A percentile compares a stretch with the other conserved stretches of the same genome.
These are phyloP conservation scores for Tritrichomonas foetus DNA, from an alignment of 208 protist genomes.

Conservation along the genomic window DNA sequence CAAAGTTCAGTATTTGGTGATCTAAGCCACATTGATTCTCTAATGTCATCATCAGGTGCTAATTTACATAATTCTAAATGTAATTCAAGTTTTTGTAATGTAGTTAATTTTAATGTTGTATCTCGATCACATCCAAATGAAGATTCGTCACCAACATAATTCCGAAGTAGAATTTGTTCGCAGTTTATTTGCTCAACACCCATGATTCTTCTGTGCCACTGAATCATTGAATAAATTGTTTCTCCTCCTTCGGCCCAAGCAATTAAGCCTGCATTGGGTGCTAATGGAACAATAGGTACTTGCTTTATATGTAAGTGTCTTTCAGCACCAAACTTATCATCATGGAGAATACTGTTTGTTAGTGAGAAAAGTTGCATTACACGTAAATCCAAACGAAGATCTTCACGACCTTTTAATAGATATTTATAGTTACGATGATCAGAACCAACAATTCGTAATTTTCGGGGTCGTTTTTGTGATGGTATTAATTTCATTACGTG, in stretches of 20 bases:
- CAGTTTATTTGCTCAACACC: neutral
- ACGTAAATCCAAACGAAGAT: neutral
- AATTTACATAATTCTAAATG: neutral
- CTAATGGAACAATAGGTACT: neutral
- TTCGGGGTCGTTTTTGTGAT: neutral
- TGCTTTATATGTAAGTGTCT: neutral
- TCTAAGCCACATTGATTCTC: neutral
- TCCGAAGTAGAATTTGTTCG: no score
- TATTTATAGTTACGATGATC: slow-evolving; percentile 3
- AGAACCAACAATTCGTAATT: neutral
- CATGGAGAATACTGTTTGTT: neutral
- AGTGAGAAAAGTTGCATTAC: slow-evolving; percentile 9
- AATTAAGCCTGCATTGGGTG: neutral
- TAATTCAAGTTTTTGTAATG: neutral
- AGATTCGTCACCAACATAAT: neutral
- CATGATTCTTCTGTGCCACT: neutral
- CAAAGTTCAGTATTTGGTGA: neutral
- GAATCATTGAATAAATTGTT: neutral
- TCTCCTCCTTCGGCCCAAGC: neutral
- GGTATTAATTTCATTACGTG: slow-evolving; percentile 23
- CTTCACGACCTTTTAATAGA: neutral
- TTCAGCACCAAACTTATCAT: neutral
- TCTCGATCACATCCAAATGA: no score
- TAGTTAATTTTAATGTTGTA: neutral
- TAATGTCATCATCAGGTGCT: neutral